Evolutionary conservation across 768 basidiomycete genomes (phyloP), one percentile per base, ranked within the genome.

Genomic region (Suillus subaureus): DNA sequence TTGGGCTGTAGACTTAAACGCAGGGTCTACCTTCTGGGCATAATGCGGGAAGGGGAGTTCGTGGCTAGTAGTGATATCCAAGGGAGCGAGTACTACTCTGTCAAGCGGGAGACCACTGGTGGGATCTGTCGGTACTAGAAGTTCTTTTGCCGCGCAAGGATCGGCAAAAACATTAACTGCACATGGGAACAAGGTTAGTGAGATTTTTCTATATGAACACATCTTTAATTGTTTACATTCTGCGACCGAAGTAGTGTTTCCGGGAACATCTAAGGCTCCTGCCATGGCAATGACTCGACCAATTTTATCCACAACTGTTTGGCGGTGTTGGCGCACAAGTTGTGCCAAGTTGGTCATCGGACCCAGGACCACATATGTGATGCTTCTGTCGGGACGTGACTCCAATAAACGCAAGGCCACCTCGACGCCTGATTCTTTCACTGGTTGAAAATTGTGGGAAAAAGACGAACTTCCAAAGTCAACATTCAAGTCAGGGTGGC

Each of bases 201-300:
- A 12, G 3, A n/a, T n/a, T 23, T 37, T 33, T 52, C 66, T n/a
- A 68, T 49, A 55, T 18, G 62, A 23, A 51, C 40, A 54, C 11
- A 8, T 21, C 16, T 40, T 51, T 23, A 31, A 64, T 43, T 40
- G 74, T 87, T 77, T 77, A 93, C 95, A 97, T 76, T 97, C 96
- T 65, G 94, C 91, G 4, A 86, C 82, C 9, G 94, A 87, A 31
- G 83, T 87, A 0, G 89, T 91, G 70, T 97, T 98, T 3, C 96
- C 96, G 0, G 96, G 94, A 39, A 94, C 92, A 68, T 96, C 94
- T 28, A 98, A 75, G 2, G 94, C 91, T 16, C 94, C 96, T n/a
- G 96, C 96, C 94, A 98, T 97, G 74, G 88, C 89, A 26, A 96
- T 78, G 9, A 98, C 79, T n/a, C 89, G 84, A 6, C 89, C 92